phyloP scores from a whole-genome alignment of 345 rosid species.

The Moricandia arvensis region DNA sequence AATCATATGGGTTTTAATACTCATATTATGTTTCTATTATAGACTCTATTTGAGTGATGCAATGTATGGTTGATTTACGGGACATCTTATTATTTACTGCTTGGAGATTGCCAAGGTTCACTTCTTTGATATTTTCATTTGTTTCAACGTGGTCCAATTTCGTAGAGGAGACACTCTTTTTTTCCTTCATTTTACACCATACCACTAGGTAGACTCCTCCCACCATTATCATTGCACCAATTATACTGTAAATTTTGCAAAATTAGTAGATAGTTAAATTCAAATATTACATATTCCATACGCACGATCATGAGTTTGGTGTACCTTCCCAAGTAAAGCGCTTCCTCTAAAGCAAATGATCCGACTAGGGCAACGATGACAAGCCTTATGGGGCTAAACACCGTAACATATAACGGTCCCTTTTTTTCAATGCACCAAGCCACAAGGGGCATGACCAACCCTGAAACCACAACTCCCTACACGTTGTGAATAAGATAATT shows the following conservation, averaged over 20 bases:
- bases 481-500: not conserved
- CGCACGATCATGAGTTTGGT: not conserved
- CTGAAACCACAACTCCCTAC: constrained; percentile 35
- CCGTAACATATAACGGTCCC: constrained; percentile 32
- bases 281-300: not conserved
- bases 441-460: constrained; percentile 20
- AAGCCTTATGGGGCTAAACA: constrained; percentile 31
- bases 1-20: not conserved
- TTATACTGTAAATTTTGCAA: constrained; percentile 37
- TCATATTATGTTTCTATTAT: not conserved
- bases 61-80: constrained; percentile 8
- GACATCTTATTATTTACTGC: constrained; percentile 16
- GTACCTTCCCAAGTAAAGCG: constrained; percentile 35
- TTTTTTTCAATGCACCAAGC: constrained; percentile 33
- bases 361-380: constrained; percentile 27
- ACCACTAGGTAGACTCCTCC: constrained; percentile 49
- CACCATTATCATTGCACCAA: constrained; percentile 51
- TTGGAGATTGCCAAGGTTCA: constrained; percentile 1
- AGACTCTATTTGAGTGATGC: constrained; percentile 9
- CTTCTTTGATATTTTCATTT: constrained; percentile 19
- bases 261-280: not conserved
- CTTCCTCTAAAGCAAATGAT: constrained; percentile 36
- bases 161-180: constrained; percentile 7
- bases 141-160: not conserved
- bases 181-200: constrained; percentile 60